Percentiles rank a stretch among this genome's conserved stretches.
These are phyloP conservation scores for Corchorus olitorius DNA, from an alignment of 345 rosid species.

Conservation along the genomic window DNA sequence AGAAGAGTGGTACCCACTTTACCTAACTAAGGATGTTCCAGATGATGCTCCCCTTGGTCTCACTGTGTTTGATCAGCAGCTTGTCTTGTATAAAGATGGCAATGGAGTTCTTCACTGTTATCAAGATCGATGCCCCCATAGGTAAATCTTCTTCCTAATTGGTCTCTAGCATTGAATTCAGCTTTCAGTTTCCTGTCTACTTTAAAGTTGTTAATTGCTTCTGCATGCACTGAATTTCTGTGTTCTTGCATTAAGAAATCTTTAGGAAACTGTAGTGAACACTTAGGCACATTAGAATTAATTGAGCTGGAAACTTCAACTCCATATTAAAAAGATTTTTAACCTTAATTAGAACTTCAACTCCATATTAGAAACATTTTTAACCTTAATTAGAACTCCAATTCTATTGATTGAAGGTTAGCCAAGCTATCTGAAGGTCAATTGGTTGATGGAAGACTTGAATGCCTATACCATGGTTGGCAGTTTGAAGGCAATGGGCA, in stretches of 20 bases:
- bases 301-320: not conserved
- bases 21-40: conserved; percentile 74
- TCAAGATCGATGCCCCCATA: conserved; percentile 95
- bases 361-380: not conserved
- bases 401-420: conserved; percentile 45
- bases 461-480: conserved; percentile 97
- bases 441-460: conserved; percentile 81
- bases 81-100: conserved; percentile 81
- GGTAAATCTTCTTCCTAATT: conserved; percentile 38
- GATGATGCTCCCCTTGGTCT: conserved; percentile 94
- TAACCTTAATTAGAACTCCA: not conserved
- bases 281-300: not conserved
- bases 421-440: conserved; percentile 97
- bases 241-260: no score
- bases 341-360: not conserved
- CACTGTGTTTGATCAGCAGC: conserved; percentile 75
- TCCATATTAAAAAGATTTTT: not conserved
- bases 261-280: not conserved
- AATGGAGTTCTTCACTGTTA: conserved; percentile 59
- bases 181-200: not conserved
- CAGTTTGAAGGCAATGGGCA: conserved; percentile 87
- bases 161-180: not conserved
- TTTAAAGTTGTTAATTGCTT: no score
- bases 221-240: no score
- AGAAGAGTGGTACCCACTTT: conserved; percentile 94